Conservation (phyloP, 1,284 basidiomycete genomes). For the Heterobasidion parviporum region DNA sequence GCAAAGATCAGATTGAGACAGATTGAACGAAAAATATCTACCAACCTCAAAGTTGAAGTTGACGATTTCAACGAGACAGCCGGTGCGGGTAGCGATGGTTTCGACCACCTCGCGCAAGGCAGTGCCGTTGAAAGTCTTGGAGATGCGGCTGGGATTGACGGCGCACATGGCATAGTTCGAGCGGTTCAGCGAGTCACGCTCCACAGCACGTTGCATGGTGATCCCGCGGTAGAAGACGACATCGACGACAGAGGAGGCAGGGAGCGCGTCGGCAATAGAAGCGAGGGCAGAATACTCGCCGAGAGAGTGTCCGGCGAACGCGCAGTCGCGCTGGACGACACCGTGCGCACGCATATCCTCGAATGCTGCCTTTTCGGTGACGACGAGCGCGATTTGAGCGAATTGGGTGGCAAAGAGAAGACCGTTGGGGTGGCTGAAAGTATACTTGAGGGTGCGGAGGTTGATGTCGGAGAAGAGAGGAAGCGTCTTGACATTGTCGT, state of each 20-base stretch:
- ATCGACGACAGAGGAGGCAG: constrained; percentile 93
- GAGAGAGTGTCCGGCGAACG: constrained; percentile 96
- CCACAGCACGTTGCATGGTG: constrained; percentile 98
- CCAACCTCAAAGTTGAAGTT: constrained; percentile 94
- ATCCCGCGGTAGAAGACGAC: constrained; percentile 99
- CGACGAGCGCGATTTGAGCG: constrained; percentile 95
- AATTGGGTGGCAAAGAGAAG: constrained; percentile 97
- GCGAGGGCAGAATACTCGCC: constrained; percentile 98
- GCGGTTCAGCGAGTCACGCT: constrained; percentile 86
- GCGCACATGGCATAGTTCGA: constrained; percentile 99
- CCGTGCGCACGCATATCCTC: constrained; percentile 97
- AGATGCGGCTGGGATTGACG: constrained; percentile 93
- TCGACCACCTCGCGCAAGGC: constrained; percentile 95
- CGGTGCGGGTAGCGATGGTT: constrained; percentile 70
- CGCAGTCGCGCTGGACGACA: constrained; percentile 85
- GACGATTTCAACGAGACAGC: constrained; percentile 88
- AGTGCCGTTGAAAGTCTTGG: constrained; percentile 87
- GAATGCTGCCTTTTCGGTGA: constrained; percentile 96
- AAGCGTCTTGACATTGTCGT: constrained; percentile 89
- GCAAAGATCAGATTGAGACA: constrained; percentile 1
- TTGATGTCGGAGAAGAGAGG: constrained; percentile 93
- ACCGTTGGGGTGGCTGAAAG: constrained; percentile 94
- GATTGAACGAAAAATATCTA: constrained; percentile 8
- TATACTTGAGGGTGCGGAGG: constrained; percentile 88
- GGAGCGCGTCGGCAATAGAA: constrained; percentile 92